phyloP scores from a whole-genome alignment of 192 early-diverging fungal genomes.

The Linnemannia elongata region DNA sequence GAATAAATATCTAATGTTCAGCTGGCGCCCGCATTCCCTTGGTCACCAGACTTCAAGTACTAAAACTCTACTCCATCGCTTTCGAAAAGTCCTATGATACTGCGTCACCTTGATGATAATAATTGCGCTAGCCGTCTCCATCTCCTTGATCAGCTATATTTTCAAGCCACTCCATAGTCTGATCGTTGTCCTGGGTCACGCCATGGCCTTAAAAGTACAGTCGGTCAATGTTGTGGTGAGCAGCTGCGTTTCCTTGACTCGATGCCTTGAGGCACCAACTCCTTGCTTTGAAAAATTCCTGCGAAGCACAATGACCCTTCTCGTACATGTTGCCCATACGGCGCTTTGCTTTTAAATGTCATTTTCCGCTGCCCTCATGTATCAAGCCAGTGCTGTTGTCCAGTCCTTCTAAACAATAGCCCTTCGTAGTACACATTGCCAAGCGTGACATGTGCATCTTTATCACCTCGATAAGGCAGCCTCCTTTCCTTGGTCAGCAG shows the following conservation, averaged over 20 bases:
- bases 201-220: background rate
- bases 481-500: background rate
- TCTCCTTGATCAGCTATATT: too few relatives aligned
- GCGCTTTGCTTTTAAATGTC: background rate
- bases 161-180: too few relatives aligned
- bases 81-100: background rate
- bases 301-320: background rate
- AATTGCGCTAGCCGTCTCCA: background rate
- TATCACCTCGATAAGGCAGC: too few relatives aligned
- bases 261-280: background rate
- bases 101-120: background rate
- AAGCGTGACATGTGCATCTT: too few relatives aligned
- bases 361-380: background rate
- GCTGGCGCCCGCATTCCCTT: background rate
- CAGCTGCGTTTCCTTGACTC: background rate
- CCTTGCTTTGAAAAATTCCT: background rate
- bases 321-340: background rate
- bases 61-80: background rate
- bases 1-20: background rate
- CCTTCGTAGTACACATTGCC: background rate
- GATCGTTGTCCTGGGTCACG: too few relatives aligned
- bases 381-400: background rate
- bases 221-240: background rate
- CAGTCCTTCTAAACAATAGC: background rate
- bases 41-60: background rate